Evolutionary conservation across 306 rosid genomes (phyloP).

Genomic region (Malus orientalis): DNA sequence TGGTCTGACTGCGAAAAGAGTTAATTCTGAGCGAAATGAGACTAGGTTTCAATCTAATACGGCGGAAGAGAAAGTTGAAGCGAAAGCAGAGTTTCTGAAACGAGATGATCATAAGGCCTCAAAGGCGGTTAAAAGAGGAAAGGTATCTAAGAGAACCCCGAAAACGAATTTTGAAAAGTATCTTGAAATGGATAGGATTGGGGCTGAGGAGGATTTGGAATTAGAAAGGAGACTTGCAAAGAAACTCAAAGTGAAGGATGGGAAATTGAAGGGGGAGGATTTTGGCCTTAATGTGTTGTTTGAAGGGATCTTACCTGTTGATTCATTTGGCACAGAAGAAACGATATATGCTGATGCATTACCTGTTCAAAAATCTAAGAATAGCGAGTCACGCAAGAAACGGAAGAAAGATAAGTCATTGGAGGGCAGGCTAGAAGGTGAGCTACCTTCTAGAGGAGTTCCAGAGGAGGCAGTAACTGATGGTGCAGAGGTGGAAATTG

Average conservation of each 20-base stretch:
- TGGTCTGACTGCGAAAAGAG: constrained; percentile 15
- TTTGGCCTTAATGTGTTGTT: constrained; percentile 58
- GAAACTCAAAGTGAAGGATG: constrained; percentile 75
- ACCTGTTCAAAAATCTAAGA: constrained; percentile 31
- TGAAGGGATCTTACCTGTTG: constrained; percentile 39
- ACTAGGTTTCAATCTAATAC: constrained; percentile 4
- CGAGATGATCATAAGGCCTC: constrained; percentile 7
- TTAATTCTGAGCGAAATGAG: constrained; percentile 15
- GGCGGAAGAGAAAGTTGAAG: constrained; percentile 8
- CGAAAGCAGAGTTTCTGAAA: background rate
- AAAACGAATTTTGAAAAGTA: constrained; percentile 39
- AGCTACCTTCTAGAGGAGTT: background rate
- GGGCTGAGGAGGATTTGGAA: constrained; percentile 50
- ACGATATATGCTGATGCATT: constrained; percentile 9
- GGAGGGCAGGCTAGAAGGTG: constrained; percentile 23
- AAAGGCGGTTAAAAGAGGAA: constrained; percentile 25
- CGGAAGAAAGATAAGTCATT: constrained; percentile 20
- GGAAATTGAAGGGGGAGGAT: constrained; percentile 64
- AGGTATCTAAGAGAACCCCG: constrained; percentile 15
- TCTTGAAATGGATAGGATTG: constrained; percentile 23
- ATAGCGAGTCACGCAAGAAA: constrained; percentile 23
- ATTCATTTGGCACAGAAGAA: constrained; percentile 33
- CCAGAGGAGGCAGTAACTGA: constrained; percentile 15
- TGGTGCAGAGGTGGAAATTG: constrained; percentile 19
- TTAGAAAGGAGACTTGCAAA: constrained; percentile 77